Evolutionary conservation across 768 basidiomycete genomes (phyloP).

Genomic region (Scleroderma citrinum): DNA sequence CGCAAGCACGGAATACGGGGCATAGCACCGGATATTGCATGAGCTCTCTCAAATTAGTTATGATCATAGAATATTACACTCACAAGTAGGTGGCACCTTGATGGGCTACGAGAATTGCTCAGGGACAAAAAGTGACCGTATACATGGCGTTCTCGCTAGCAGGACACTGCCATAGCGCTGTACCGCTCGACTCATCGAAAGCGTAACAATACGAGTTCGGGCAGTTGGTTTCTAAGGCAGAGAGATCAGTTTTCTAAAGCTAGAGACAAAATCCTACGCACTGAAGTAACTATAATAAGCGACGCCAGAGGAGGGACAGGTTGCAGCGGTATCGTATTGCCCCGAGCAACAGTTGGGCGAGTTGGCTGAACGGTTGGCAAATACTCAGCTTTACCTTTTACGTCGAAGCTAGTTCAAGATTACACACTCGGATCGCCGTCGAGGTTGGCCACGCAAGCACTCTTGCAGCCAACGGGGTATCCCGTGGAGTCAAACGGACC

Average conservation of each 20-base stretch:
- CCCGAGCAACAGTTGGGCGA: slow-evolving; percentile 60
- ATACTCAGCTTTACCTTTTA: neutral
- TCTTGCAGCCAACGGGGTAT: slow-evolving; percentile 49
- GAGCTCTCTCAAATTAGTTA: too few relatives aligned
- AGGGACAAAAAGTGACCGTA: neutral
- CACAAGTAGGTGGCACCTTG: neutral
- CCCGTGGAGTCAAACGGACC: slow-evolving; percentile 46
- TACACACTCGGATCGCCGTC: slow-evolving; percentile 17
- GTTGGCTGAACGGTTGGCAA: slow-evolving; percentile 30
- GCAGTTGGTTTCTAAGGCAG: slow-evolving; percentile 29
- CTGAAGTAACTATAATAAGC: slow-evolving; percentile 37
- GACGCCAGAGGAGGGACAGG: slow-evolving; percentile 43
- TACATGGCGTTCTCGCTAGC: neutral
- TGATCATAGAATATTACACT: too few relatives aligned
- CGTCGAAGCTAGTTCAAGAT: neutral
- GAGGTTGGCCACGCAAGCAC: slow-evolving; percentile 38
- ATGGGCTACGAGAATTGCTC: neutral
- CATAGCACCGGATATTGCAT: too few relatives aligned
- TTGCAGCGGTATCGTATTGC: slow-evolving; percentile 39
- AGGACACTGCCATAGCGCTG: slow-evolving; percentile 36
- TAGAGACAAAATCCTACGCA: slow-evolving; percentile 6
- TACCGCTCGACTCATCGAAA: slow-evolving; percentile 36
- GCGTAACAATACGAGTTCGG: slow-evolving; percentile 40
- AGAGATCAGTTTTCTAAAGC: slow-evolving; percentile 1
- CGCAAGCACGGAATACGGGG: too few relatives aligned